phyloP scores from a whole-genome alignment of 352 stramenopile species.

The Phytophthora sojae region DNA sequence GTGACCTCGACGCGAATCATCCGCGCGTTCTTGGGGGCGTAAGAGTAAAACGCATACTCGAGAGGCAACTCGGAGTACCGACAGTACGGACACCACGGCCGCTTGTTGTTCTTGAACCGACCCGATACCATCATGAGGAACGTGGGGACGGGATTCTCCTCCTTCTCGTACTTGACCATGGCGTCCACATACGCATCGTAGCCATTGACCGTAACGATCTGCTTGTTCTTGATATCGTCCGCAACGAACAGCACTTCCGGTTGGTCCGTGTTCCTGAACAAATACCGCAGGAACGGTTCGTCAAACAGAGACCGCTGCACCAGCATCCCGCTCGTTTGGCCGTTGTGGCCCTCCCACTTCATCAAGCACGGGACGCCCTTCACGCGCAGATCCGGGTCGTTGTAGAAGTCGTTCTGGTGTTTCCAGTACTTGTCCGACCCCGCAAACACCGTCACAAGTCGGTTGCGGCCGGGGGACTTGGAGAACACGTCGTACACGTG shows the following conservation, averaged over 20 bases:
- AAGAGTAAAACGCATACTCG: constrained; percentile 80
- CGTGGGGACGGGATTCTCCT: constrained; percentile 45
- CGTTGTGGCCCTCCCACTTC: constrained; percentile 45
- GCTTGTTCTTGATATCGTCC: constrained; percentile 38
- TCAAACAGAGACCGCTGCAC: constrained; percentile 48
- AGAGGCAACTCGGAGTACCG: constrained; percentile 76
- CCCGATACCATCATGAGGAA: constrained; percentile 81
- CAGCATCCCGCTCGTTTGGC: constrained; percentile 49
- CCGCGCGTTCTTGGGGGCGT: constrained; percentile 58
- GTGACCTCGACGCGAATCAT: constrained; percentile 76
- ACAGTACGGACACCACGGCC: constrained; percentile 85
- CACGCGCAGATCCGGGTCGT: constrained; percentile 49
- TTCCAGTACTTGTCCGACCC: constrained; percentile 56
- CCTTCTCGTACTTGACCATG: constrained; percentile 43
- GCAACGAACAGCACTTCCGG: constrained; percentile 32
- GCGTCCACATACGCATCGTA: constrained; percentile 46
- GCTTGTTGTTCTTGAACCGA: constrained; percentile 68
- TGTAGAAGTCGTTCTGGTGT: constrained; percentile 52
- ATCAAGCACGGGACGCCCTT: constrained; percentile 53
- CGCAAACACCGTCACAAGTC: constrained; percentile 67
- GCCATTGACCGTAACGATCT: constrained; percentile 42
- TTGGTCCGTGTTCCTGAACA: constrained; percentile 50
- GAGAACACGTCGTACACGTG: constrained; percentile 68
- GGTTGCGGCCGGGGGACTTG: constrained; percentile 58
- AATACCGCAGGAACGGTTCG: constrained; percentile 54